Conservation (phyloP, 441 rosid genomes). For the Codiaeum variegatum region DNA sequence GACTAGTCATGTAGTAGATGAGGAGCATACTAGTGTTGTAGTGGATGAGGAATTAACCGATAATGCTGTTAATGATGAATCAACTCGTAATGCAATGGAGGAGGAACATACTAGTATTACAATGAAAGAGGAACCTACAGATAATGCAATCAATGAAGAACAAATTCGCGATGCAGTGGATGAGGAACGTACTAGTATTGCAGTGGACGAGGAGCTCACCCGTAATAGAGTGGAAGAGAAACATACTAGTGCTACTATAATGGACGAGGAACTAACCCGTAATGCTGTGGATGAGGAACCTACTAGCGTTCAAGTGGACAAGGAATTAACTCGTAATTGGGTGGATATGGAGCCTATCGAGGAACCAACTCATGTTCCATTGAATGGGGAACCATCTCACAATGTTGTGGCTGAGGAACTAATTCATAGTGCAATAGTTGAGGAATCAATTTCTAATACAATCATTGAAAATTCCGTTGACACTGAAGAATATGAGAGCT, state of each 20-base stretch:
- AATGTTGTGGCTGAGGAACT: neutral
- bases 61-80: neutral
- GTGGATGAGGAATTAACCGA: neutral
- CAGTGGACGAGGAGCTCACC: neutral
- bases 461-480: slow-evolving; percentile 12
- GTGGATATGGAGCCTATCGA: neutral
- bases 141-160: slow-evolving; percentile 13
- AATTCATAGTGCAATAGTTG: neutral
- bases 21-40: neutral
- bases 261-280: slow-evolving; percentile 23
- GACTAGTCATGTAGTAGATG: neutral
- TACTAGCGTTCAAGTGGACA: neutral
- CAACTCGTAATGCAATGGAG: neutral
- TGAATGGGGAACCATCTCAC: neutral
- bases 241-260: neutral
- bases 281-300: slow-evolving; percentile 11
- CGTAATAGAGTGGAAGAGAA: neutral
- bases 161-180: neutral
- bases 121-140: neutral
- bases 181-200: neutral
- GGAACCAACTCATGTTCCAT: neutral
- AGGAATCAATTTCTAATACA: neutral
- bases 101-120: neutral
- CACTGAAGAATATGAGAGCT: slow-evolving; percentile 20
- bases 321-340: neutral